Percentiles rank a stretch among this genome's conserved stretches.
These are phyloP conservation scores for Cymbopogon citratus DNA, from an alignment of 176 grass and related monocot genomes.

Conservation along the genomic window DNA sequence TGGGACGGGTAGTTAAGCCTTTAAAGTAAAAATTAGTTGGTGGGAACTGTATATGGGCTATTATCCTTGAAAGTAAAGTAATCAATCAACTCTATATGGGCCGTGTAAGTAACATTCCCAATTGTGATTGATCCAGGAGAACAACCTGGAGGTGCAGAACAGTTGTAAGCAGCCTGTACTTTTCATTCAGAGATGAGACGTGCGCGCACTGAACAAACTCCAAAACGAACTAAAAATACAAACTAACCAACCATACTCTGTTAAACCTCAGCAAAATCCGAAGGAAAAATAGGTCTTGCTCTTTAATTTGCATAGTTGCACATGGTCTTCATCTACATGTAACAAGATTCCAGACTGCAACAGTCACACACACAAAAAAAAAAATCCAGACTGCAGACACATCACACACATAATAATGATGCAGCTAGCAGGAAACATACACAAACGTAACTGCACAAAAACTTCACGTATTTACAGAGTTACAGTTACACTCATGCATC, in stretches of 20 bases:
- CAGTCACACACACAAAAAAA: neutral
- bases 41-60: neutral
- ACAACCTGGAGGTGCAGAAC: neutral
- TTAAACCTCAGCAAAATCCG: neutral
- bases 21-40: neutral
- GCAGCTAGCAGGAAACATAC: neutral
- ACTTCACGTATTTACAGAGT: constrained; percentile 2
- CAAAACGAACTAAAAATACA: neutral
- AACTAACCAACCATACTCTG: neutral
- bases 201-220: neutral
- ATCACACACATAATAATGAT: neutral
- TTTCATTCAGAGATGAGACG: neutral
- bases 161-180: no score
- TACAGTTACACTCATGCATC: neutral
- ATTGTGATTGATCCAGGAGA: neutral
- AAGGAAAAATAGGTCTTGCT: neutral
- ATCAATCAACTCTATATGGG: neutral
- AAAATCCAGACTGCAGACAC: neutral
- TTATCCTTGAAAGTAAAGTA: neutral
- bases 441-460: constrained; percentile 11
- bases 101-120: neutral
- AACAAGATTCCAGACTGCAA: neutral
- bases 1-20: neutral
- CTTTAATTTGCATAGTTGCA: neutral
- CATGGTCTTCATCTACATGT: neutral